These are phyloP conservation scores for Hypoxylon sp. DNA, from an alignment of 2,329 filamentous ascomycete species.

Conservation along the genomic window DNA sequence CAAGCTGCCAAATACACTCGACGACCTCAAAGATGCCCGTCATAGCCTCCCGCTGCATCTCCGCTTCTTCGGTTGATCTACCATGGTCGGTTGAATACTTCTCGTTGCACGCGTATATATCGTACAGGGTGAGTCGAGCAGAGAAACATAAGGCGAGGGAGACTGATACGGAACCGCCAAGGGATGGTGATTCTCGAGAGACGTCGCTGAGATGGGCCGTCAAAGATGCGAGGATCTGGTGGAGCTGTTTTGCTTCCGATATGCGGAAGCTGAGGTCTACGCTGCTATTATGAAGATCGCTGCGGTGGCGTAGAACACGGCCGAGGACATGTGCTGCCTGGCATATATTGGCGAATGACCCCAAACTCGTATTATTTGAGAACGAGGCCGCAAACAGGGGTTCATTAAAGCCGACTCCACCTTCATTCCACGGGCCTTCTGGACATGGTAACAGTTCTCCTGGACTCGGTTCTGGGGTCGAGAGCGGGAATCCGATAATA, in stretches of 20 bases:
- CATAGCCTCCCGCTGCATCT: conserved; percentile 37
- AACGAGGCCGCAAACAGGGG: conserved; percentile 46
- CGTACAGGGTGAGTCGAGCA: conserved; percentile 40
- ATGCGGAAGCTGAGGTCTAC: conserved; percentile 28
- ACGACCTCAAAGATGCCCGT: conserved; percentile 33
- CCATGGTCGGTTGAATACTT: conserved; percentile 37
- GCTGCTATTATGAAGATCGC: conserved; percentile 18
- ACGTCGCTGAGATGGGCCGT: conserved; percentile 31
- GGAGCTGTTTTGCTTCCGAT: conserved; percentile 43
- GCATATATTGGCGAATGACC: conserved; percentile 53
- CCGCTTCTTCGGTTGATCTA: conserved; percentile 41
- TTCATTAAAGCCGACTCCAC: conserved; percentile 50
- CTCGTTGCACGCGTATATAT: conserved; percentile 43
- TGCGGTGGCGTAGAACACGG: conserved; percentile 50
- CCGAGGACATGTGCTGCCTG: conserved; percentile 55
- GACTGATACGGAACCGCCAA: conserved; percentile 11
- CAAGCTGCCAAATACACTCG: conserved; percentile 23
- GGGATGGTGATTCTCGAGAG: neutral
- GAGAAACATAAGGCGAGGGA: conserved; percentile 39
- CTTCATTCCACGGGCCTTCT: conserved; percentile 51
- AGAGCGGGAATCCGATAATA: conserved; percentile 45
- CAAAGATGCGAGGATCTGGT: conserved; percentile 34
- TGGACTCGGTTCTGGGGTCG: conserved; percentile 49
- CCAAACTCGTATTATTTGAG: conserved; percentile 41
- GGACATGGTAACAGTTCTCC: conserved; percentile 51